phyloP scores from a whole-genome alignment of 2,329 filamentous ascomycete species.

The Penicillium sp. region DNA sequence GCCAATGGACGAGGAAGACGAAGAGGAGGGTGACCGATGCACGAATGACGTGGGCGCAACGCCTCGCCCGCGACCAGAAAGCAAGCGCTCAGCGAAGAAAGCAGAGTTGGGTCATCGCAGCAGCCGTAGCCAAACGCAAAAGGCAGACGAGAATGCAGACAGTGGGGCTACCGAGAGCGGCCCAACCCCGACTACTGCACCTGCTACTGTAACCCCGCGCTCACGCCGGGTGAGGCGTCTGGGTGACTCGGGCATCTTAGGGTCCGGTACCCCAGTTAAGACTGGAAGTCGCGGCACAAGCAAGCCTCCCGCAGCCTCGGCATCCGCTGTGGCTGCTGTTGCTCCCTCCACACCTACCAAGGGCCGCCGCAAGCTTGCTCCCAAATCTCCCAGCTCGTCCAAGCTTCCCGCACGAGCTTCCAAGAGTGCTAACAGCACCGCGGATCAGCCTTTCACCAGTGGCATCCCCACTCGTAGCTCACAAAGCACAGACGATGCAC shows the following conservation, averaged over 20 bases:
- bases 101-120: constrained; percentile 25
- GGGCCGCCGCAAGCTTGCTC: constrained; percentile 38
- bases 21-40: constrained; percentile 12
- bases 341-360: constrained; percentile 29
- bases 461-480: constrained; percentile 22
- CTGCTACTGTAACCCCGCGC: constrained; percentile 28
- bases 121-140: constrained; percentile 26
- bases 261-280: constrained; percentile 26
- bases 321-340: constrained; percentile 4
- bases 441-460: constrained; percentile 20
- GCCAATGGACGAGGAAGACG: constrained; percentile 14
- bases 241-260: constrained; percentile 27
- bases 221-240: constrained; percentile 35
- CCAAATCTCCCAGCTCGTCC: constrained; percentile 33
- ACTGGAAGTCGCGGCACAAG: constrained; percentile 21
- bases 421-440: constrained; percentile 14
- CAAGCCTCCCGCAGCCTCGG: constrained; percentile 21
- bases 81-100: constrained; percentile 26
- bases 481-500: constrained; percentile 17
- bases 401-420: constrained; percentile 18
- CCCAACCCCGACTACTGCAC: constrained; percentile 22
- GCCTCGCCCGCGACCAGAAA: constrained; percentile 17
- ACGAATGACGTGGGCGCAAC: constrained; percentile 24
- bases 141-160: constrained; percentile 8
- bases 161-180: constrained; percentile 17